Percentiles rank a stretch among this genome's conserved stretches.
These are phyloP conservation scores for Kodamaea kaohsiungensis DNA, from an alignment of 805 yeast species.

Conservation along the genomic window DNA sequence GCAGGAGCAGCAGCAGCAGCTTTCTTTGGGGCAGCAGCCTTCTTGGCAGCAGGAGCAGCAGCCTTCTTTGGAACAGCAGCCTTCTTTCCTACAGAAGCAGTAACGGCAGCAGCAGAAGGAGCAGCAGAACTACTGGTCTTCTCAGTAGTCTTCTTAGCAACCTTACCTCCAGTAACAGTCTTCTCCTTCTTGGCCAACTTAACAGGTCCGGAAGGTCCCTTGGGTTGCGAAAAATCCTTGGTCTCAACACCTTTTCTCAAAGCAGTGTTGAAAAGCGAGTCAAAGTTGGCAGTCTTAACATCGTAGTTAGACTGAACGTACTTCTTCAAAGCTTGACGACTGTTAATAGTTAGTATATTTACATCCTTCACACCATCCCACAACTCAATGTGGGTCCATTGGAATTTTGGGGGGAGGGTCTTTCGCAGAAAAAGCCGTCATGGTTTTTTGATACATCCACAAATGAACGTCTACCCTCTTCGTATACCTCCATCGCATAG, in stretches of 20 bases:
- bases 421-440: not conserved
- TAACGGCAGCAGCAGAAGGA: slow-evolving; percentile 9
- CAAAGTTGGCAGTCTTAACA: slow-evolving; percentile 64
- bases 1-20: slow-evolving; percentile 16
- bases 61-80: slow-evolving; percentile 9
- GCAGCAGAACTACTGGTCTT: slow-evolving; percentile 7
- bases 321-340: slow-evolving; percentile 88
- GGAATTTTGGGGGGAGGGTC: not conserved
- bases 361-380: not conserved
- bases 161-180: slow-evolving; percentile 14
- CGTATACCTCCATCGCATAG: not conserved
- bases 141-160: slow-evolving; percentile 25
- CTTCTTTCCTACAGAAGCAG: slow-evolving; percentile 17
- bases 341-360: slow-evolving; percentile 23
- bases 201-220: slow-evolving; percentile 87
- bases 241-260: slow-evolving; percentile 76
- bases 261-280: slow-evolving; percentile 73
- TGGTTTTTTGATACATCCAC: not conserved
- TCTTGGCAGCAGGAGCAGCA: slow-evolving; percentile 16
- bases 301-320: slow-evolving; percentile 67
- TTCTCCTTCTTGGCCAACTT: slow-evolving; percentile 54
- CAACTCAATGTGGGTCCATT: not conserved
- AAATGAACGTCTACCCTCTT: not conserved
- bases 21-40: slow-evolving; percentile 17
- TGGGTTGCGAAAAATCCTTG: slow-evolving; percentile 81